Base-by-base conservation (phyloP, 2,329 filamentous ascomycete species). In the Chaetomiaceae sp. region DNA sequence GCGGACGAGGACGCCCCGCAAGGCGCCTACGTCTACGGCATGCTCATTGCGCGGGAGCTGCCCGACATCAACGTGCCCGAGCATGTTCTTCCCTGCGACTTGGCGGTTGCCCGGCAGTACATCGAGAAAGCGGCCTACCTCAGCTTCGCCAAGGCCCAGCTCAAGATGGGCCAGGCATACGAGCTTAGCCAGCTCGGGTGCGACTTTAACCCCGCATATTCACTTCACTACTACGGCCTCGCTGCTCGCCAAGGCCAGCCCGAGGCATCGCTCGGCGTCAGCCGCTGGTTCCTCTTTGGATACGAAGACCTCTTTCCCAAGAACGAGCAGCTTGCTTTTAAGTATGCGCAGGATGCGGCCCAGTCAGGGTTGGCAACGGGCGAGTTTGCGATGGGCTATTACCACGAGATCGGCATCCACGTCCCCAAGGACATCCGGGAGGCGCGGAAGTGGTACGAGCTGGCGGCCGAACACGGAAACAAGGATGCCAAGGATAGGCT, bases 271-370 rank as follows among this genome's bases (percentile, higher is more conserved):
- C 86, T 98, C 68, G 89, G 91, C 22, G 89, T 98, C 51, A 97
- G 91, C 67, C 93, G 95, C 66, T 98, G 93, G 93, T 98, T 97
- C 62, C 75, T 98, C 22, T 97, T 95, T 60, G 93, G 93, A 3
- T 90, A 93, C 55, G 91, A 97, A 56, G 85, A 84, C 18, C 76
- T 94, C 6, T 96, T 98, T 61, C 79, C 87, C 50, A 97, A 97
- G 74, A 97, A 96, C 60, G 93, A 98, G 66, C 86, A 91, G 62
- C 71, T 97, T 39, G 91, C 93, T 6, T 98, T 87, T 67, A 84
- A 81, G 42, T 97, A 95, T 61, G 93, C 93, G 1, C 81, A 91
- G 58, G 80, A 91, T 55, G 93, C 93, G 10, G 91, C 93, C 8
- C 74, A 80, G 41, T 79, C 82, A 32, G 89, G 89, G 45, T 75